Conservation (phyloP, 257 asterid genomes). For the Nicotiana benthamiana region DNA sequence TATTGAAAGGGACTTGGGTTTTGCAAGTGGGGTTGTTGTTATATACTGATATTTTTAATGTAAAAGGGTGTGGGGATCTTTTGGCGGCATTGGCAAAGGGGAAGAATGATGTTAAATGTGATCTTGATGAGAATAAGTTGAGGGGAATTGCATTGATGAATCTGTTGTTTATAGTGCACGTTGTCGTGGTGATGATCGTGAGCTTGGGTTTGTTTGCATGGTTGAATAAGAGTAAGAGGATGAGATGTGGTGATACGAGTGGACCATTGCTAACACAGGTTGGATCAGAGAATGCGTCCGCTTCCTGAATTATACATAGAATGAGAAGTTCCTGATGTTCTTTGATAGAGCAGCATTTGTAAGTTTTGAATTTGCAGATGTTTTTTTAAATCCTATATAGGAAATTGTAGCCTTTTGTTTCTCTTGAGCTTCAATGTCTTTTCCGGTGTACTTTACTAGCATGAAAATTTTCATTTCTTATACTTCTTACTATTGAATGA, state of each 20-base stretch:
- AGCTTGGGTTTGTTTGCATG: constrained; percentile 44
- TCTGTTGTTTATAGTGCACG: constrained; percentile 46
- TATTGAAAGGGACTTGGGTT: constrained; percentile 79
- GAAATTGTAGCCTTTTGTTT: constrained; percentile 1
- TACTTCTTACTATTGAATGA: background rate
- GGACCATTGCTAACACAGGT: constrained; percentile 38
- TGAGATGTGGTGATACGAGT: constrained; percentile 41
- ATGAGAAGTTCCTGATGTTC: constrained; percentile 21
- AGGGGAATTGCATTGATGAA: constrained; percentile 60
- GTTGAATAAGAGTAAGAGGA: constrained; percentile 30
- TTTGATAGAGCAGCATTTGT: background rate
- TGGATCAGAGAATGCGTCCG: constrained; percentile 53
- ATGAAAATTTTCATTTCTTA: background rate
- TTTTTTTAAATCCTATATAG: background rate
- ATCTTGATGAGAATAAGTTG: constrained; percentile 61
- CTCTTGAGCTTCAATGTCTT: background rate
- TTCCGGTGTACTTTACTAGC: background rate
- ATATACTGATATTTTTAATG: constrained; percentile 53
- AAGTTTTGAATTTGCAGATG: constrained; percentile 12
- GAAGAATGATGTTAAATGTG: constrained; percentile 52
- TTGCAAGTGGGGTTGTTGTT: constrained; percentile 70
- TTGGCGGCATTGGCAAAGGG: constrained; percentile 17
- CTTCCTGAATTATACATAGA: constrained; percentile 61
- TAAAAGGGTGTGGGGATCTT: constrained; percentile 58
- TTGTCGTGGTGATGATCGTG: constrained; percentile 24